Percentiles rank a stretch among this genome's conserved stretches.
phyloP scores from a whole-genome alignment of 2,329 filamentous ascomycete species.

The Ciborinia camelliae region DNA sequence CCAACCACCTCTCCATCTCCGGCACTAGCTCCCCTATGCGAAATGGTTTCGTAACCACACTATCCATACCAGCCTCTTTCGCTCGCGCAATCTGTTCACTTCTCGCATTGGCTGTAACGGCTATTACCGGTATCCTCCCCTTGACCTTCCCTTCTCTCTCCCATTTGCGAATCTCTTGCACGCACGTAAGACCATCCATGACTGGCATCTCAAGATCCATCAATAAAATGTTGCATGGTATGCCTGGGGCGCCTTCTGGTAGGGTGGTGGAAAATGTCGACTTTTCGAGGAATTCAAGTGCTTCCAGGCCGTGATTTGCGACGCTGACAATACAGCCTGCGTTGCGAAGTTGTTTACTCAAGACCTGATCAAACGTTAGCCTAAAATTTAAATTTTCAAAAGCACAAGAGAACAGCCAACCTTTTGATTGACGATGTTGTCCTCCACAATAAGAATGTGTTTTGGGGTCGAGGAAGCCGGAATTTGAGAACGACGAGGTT shows the following conservation, averaged over 20 bases:
- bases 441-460: slow-evolving; percentile 53
- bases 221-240: slow-evolving; percentile 58
- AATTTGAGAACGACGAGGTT: slow-evolving; percentile 1
- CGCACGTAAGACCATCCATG: slow-evolving; percentile 67
- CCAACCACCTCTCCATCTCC: slow-evolving; percentile 47
- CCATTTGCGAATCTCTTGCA: slow-evolving; percentile 58
- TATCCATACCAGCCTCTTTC: slow-evolving; percentile 43
- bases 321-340: slow-evolving; percentile 44
- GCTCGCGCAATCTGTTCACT: slow-evolving; percentile 31
- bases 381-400: not conserved
- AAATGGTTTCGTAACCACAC: slow-evolving; percentile 71
- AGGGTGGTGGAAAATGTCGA: slow-evolving; percentile 27
- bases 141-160: slow-evolving; percentile 49
- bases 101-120: slow-evolving; percentile 37
- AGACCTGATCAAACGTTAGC: slow-evolving; percentile 44
- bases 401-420: not conserved
- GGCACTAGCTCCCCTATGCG: slow-evolving; percentile 58
- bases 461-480: slow-evolving; percentile 20
- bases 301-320: slow-evolving; percentile 56
- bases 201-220: slow-evolving; percentile 78
- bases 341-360: slow-evolving; percentile 48
- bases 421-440: slow-evolving; percentile 53
- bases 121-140: slow-evolving; percentile 40
- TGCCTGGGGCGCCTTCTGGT: slow-evolving; percentile 21
- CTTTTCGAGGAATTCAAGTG: slow-evolving; percentile 42